phyloP scores from a whole-genome alignment of 768 basidiomycete species.

The Rhodotorula kratochvilovae region DNA sequence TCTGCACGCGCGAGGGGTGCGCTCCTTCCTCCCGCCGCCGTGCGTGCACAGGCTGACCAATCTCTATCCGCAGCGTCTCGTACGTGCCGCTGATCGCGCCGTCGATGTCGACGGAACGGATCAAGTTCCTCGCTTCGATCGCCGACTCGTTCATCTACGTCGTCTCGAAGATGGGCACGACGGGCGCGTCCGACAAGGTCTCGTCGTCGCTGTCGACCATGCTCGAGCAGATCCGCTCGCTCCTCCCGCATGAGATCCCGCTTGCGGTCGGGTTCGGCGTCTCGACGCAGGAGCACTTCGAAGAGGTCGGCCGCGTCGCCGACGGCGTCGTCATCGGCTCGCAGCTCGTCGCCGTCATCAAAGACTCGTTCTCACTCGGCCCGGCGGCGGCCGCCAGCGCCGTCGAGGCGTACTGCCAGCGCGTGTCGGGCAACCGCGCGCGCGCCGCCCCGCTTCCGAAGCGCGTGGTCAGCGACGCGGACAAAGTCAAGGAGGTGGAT shows the following conservation, averaged over 20 bases:
- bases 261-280: conserved; percentile 97
- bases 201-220: conserved; percentile 80
- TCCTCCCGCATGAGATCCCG: conserved; percentile 51
- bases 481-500: conserved; percentile 21
- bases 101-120: conserved; percentile 78
- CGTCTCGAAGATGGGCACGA: conserved; percentile 80
- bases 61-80: conserved; percentile 53
- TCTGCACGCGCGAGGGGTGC: conserved; percentile 63
- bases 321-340: conserved; percentile 94
- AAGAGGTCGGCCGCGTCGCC: conserved; percentile 79
- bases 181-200: conserved; percentile 75
- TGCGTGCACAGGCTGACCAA: not conserved
- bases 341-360: conserved; percentile 73
- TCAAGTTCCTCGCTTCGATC: conserved; percentile 84
- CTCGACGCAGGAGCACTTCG: conserved; percentile 80
- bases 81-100: conserved; percentile 95
- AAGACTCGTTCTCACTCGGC: conserved; percentile 51
- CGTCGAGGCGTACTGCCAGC: conserved; percentile 43
- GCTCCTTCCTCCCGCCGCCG: conserved; percentile 46
- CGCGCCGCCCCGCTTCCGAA: conserved; percentile 22
- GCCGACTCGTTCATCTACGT: conserved; percentile 95
- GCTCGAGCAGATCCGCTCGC: conserved; percentile 70
- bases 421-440: conserved; percentile 31
- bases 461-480: not conserved
- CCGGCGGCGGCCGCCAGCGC: conserved; percentile 48